Percentiles rank a stretch among this genome's conserved stretches.
phyloP scores from a whole-genome alignment of 73 alveolate genomes.

The Stentor roeselii region DNA sequence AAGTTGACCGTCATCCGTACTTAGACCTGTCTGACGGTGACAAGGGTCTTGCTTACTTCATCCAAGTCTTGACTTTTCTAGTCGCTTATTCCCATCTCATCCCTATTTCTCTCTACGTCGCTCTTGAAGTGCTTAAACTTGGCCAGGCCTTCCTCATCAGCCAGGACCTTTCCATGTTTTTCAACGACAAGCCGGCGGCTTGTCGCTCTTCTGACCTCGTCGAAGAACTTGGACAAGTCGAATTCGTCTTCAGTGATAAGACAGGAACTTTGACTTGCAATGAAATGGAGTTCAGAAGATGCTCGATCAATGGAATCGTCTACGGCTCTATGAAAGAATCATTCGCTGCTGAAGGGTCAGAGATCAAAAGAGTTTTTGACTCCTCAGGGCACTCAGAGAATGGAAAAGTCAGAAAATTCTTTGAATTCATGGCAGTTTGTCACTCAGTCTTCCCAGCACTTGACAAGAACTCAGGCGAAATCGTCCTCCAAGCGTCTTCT shows the following conservation, averaged over 20 bases:
- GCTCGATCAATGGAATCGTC: constrained; percentile 64
- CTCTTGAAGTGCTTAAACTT: constrained; percentile 92
- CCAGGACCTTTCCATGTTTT: constrained; percentile 45
- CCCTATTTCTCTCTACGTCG: constrained; percentile 96
- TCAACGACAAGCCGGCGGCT: constrained; percentile 64
- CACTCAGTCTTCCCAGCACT: constrained; percentile 72
- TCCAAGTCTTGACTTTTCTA: constrained; percentile 25
- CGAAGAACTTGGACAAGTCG: constrained; percentile 94
- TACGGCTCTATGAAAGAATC: constrained; percentile 52
- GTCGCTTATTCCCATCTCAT: constrained; percentile 82
- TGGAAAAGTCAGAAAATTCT: constrained; percentile 39
- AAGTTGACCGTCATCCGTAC: constrained; percentile 38
- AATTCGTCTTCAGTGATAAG: constrained; percentile 87
- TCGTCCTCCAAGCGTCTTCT: constrained; percentile 70
- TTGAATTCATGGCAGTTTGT: constrained; percentile 71
- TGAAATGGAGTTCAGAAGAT: constrained; percentile 76
- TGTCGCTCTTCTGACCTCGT: constrained; percentile 85
- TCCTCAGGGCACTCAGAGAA: constrained; percentile 11
- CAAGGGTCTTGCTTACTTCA: constrained; percentile 29
- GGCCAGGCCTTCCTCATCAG: constrained; percentile 68
- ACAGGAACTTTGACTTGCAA: constrained; percentile 94
- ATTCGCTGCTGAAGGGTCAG: constrained; percentile 32
- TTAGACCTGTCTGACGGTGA: constrained; percentile 25
- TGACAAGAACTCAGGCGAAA: constrained; percentile 40
- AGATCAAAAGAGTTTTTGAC: constrained; percentile 26